Evolutionary conservation across 1,139 yeast genomes (phyloP), one percentile per base, ranked within the genome.

Genomic region (Nakaseomyces nivariensis): DNA sequence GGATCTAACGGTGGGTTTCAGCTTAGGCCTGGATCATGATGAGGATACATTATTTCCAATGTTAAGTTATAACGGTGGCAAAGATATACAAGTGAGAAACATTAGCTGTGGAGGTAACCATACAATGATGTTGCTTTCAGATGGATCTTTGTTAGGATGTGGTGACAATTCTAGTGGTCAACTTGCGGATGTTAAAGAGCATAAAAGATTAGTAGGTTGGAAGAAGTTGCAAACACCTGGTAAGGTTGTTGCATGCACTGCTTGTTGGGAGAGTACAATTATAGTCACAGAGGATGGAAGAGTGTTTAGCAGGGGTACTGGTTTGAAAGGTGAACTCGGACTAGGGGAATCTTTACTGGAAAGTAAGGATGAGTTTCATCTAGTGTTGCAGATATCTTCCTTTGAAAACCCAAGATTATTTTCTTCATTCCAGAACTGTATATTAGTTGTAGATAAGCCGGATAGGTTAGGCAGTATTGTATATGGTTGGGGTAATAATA

Each of bases 1-100:
- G 97, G 97, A 0, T 88, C 96, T 1, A 90, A 90, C 67, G 96
- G 96, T 1, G 72, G 68, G 45, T 79, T 67, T 50, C 97, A 90
- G 62, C 72, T 90, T 59, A 47, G 97, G 97, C 1, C 65, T 77
- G 2, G 77, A 75, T 1, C 75, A 78, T 49, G 70, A 70, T 43
- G 76, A 75, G 1, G 97, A 90, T 63, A 62, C 72, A 29, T 59
- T 61, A 32, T 52, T 50, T 5, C 63, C 66, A 1, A 56, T 55
- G 37, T 47, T 52, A 43, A 55, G 61, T 51, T 49, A 62, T 43
- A 45, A 45, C 10, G 11, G 36, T 26, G 49, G 38, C 7, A 37
- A 48, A 3, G 54, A 51, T 13, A 47, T 37, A 4, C 57, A 53
- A 38, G 75, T 81, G 0, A 52, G 58, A 42, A 73, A 68, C 63